Percentiles rank a stretch among this genome's conserved stretches.
These are phyloP conservation scores for Backusella australiensis DNA, from an alignment of 192 early-diverging fungal species.

Conservation along the genomic window DNA sequence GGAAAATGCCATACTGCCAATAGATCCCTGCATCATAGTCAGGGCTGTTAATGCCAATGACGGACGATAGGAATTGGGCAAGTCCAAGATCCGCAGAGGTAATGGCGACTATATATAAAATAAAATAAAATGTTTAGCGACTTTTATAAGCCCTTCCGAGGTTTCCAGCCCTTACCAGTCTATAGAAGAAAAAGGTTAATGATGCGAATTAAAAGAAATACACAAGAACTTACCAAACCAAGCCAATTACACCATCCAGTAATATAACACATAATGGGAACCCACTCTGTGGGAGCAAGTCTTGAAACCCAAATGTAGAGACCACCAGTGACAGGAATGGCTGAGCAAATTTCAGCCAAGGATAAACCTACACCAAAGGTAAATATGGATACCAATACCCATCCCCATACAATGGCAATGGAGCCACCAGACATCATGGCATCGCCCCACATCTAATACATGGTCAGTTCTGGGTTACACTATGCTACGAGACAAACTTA, in stretches of 20 bases:
- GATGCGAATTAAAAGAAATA: background rate
- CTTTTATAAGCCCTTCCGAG: background rate
- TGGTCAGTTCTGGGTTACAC: background rate
- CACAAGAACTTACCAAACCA: slow-evolving; percentile 30
- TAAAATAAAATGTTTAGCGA: background rate
- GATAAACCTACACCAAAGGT: slow-evolving; percentile 48
- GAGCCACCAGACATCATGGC: slow-evolving; percentile 50
- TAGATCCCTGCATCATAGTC: slow-evolving; percentile 36
- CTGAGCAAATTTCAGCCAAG: slow-evolving; percentile 53
- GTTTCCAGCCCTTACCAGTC: background rate
- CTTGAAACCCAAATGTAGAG: slow-evolving; percentile 55
- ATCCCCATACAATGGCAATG: slow-evolving; percentile 48
- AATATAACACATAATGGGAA: slow-evolving; percentile 50
- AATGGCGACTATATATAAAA: slow-evolving; percentile 34
- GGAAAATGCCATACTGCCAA: slow-evolving; percentile 52
- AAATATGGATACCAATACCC: slow-evolving; percentile 51
- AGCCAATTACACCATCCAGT: slow-evolving; percentile 58
- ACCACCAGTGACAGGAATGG: slow-evolving; percentile 49
- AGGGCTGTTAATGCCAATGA: slow-evolving; percentile 30
- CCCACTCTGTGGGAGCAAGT: slow-evolving; percentile 44
- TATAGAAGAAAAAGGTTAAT: background rate
- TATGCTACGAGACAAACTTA: slow-evolving; percentile 13
- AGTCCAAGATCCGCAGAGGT: slow-evolving; percentile 51
- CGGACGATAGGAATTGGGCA: slow-evolving; percentile 46
- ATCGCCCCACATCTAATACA: slow-evolving; percentile 43